A percentile compares a stretch with the other conserved stretches of the same genome.
Conservation (phyloP, 768 basidiomycete genomes). For the Cytidiella melzeri region DNA sequence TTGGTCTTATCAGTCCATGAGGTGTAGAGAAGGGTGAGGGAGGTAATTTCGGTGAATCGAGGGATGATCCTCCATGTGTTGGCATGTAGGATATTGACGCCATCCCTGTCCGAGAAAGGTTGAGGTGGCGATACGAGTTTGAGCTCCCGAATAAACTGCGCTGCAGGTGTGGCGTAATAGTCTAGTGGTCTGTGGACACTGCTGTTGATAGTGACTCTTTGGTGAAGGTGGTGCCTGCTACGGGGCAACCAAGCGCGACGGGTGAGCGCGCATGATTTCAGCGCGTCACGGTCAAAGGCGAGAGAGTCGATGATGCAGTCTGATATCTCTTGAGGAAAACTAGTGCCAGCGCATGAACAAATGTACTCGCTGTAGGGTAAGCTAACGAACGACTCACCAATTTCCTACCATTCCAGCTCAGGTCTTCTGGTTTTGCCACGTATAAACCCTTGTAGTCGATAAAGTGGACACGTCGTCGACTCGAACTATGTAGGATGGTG, state of each 20-base stretch:
- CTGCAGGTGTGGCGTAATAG: slow-evolving; percentile 8
- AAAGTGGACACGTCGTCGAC: too few species aligned
- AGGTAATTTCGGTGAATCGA: slow-evolving; percentile 3
- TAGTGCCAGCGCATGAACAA: not conserved
- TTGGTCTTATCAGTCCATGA: slow-evolving; percentile 2
- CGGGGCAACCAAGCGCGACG: slow-evolving; percentile 12
- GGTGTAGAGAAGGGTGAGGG: slow-evolving; percentile 7
- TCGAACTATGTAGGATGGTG: too few species aligned
- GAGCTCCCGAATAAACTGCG: slow-evolving; percentile 12
- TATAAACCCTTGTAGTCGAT: too few species aligned
- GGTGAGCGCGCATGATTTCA: slow-evolving; percentile 15
- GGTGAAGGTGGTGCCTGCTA: slow-evolving; percentile 15
- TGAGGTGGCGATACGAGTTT: slow-evolving; percentile 4
- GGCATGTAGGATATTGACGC: not conserved
- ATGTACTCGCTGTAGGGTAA: not conserved
- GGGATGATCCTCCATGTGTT: slow-evolving; percentile 4
- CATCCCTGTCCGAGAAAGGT: not conserved
- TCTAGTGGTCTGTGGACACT: not conserved
- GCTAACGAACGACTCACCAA: not conserved
- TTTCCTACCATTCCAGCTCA: not conserved
- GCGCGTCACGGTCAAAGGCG: slow-evolving; percentile 12
- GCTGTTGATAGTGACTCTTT: slow-evolving; percentile 3
- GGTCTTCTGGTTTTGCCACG: too few species aligned
- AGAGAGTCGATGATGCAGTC: slow-evolving; percentile 21
- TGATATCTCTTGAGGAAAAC: slow-evolving; percentile 17